These are phyloP conservation scores for Russula dissimulans DNA, from an alignment of 768 basidiomycete genomes.

Conservation along the genomic window DNA sequence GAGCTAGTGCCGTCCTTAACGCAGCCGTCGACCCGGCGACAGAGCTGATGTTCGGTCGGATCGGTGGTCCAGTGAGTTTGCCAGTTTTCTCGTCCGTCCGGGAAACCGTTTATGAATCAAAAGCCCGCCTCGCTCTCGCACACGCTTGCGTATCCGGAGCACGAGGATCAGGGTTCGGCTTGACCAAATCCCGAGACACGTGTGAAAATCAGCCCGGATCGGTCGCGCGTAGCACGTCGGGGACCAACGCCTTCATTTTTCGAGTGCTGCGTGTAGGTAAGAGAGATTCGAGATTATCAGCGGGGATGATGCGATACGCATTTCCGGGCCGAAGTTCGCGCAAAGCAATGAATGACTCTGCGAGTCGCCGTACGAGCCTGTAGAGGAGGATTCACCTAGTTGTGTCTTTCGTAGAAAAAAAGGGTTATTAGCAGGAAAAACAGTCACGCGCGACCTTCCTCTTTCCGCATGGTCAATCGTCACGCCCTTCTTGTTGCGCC, in stretches of 20 bases:
- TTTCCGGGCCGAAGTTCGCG: slow-evolving; percentile 76
- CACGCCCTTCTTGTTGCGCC: slow-evolving; percentile 65
- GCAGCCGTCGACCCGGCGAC: slow-evolving; percentile 66
- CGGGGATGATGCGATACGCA: slow-evolving; percentile 20
- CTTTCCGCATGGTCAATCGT: slow-evolving; percentile 52
- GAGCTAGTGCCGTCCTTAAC: slow-evolving; percentile 61
- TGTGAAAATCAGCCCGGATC: slow-evolving; percentile 85
- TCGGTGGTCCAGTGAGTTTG: slow-evolving; percentile 49
- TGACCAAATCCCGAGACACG: slow-evolving; percentile 75
- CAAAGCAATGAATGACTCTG: slow-evolving; percentile 53
- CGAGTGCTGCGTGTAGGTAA: slow-evolving; percentile 38
- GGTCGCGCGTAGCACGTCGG: slow-evolving; percentile 48
- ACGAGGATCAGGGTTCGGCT: slow-evolving; percentile 61
- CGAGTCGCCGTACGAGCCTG: slow-evolving; percentile 54
- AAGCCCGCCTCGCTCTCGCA: slow-evolving; percentile 73
- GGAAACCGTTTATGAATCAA: slow-evolving; percentile 61
- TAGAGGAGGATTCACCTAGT: not conserved
- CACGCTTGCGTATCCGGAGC: slow-evolving; percentile 65
- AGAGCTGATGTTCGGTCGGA: slow-evolving; percentile 64
- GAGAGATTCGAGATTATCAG: not conserved
- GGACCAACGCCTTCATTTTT: slow-evolving; percentile 57
- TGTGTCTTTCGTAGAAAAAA: not conserved
- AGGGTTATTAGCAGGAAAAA: not conserved
- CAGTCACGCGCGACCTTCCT: slow-evolving; percentile 43
- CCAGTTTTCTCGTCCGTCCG: slow-evolving; percentile 47